These are phyloP conservation scores for Pestalotiopsis sp. DNA, from an alignment of 2,329 filamentous ascomycete species.

Conservation along the genomic window DNA sequence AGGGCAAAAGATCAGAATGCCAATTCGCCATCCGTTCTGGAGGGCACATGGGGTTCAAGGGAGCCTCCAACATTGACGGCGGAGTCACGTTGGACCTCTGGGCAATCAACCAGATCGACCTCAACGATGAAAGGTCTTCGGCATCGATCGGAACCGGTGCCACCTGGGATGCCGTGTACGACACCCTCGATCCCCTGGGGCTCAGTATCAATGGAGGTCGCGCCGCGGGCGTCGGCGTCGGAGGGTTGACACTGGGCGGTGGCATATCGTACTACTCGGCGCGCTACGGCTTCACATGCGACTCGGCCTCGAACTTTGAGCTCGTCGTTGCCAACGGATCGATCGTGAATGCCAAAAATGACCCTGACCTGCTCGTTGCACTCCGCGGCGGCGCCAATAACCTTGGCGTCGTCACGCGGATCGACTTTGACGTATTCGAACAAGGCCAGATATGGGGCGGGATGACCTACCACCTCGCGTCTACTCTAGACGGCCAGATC, in stretches of 20 bases:
- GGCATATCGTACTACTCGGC: conserved; percentile 19
- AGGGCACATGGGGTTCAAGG: conserved; percentile 51
- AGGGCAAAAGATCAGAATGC: conserved; percentile 10
- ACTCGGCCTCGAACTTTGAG: conserved; percentile 13
- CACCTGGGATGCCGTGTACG: conserved; percentile 46
- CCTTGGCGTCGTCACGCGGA: conserved; percentile 19
- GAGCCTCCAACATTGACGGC: conserved; percentile 41
- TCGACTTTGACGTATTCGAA: conserved; percentile 16
- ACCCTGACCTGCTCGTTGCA: conserved; percentile 19
- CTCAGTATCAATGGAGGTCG: conserved; percentile 20
- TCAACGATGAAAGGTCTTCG: conserved; percentile 34
- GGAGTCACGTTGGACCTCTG: conserved; percentile 48
- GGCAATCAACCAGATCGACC: conserved; percentile 36
- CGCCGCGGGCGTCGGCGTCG: conserved; percentile 16
- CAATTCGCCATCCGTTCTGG: conserved; percentile 53
- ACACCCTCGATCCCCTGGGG: conserved; percentile 38
- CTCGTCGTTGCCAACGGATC: conserved; percentile 17
- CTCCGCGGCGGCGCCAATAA: conserved; percentile 22
- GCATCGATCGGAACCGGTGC: conserved; percentile 45
- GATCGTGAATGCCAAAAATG: conserved; percentile 16
- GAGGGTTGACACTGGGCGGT: conserved; percentile 18
- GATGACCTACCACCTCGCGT: conserved; percentile 1
- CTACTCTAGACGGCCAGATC: conserved; percentile 4
- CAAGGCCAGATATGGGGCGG: conserved; percentile 17
- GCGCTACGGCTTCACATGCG: conserved; percentile 20